Evolutionary conservation across 1,284 basidiomycete genomes (phyloP), one percentile per base, ranked within the genome.

Genomic region (Cutaneotrichosporon spelunceum): DNA sequence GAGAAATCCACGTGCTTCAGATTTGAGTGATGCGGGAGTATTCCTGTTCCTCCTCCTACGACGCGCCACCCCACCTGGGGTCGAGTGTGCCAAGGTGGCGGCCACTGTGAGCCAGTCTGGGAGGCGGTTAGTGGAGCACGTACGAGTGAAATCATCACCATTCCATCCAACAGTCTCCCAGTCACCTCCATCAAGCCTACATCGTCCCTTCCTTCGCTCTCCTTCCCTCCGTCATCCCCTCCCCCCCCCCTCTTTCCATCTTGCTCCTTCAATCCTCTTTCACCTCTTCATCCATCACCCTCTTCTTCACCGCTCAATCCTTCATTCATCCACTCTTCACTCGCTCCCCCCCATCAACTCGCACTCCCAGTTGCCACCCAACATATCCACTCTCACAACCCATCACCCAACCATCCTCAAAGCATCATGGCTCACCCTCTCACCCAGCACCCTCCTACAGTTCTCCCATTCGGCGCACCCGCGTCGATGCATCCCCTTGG

Each of bases 361-460:
- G 30, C 30, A 39, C 54, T 13, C 45, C 24, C 36, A 30, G 33
- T 49, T 49, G 24, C 52, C 34, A 47, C 47, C 47, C 52, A 52
- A 19, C 44, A 44, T 11, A 26, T 13, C 48, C 48, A 23, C 11
- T 8, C 36, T 29, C 34, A 24, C 16, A 7, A 9, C 30, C 13
- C 30, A 33, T 33, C 30, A 33, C 30, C 30, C 30, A 33, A 33
- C 30, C 30, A 33, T 33, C 30, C 4, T 33, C 30, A 33, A 33
- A 33, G 30, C 60, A 59, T 52, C 52, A 77, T 78, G 76, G 74
- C 76, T 24, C 72, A 75, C 56, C 74, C 76, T 13, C 68, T 76
- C 59, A 74, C 74, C 30, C 74, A 76, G 65, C 74, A 75, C 50
- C 74, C 76, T 1, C 68, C 72, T 34, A 72, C 72, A 54, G 67